Conservation (phyloP, 306 rosid genomes). For the Medicago ruthenica region DNA sequence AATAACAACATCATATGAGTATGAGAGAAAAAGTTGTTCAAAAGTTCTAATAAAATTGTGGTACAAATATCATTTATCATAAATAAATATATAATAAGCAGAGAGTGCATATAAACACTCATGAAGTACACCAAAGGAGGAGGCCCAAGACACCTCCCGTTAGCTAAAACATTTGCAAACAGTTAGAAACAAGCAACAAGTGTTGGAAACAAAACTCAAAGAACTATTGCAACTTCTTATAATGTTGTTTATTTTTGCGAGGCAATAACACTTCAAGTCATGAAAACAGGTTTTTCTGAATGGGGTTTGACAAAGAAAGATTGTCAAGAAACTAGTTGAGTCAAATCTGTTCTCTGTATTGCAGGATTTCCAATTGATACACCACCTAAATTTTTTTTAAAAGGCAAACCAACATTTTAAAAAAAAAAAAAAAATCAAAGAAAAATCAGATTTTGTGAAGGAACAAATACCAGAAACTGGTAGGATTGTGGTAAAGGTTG, state of each 20-base stretch:
- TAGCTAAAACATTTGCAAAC: too few species aligned
- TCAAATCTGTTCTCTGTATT: conserved; percentile 60
- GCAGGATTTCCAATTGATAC: conserved; percentile 46
- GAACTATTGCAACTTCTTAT: conserved; percentile 41
- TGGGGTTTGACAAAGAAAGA: conserved; percentile 56
- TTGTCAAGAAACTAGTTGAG: conserved; percentile 65
- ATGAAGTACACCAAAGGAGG: too few species aligned
- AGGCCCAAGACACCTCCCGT: too few species aligned
- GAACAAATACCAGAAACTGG: conserved; percentile 55
- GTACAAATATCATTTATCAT: too few species aligned
- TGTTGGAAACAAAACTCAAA: conserved; percentile 39
- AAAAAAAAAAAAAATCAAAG: conserved; percentile 72
- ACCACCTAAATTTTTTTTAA: conserved; percentile 48
- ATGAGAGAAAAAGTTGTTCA: too few species aligned
- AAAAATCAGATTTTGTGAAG: too few species aligned
- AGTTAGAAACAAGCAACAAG: too few species aligned
- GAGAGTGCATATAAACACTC: too few species aligned
- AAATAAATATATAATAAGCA: too few species aligned
- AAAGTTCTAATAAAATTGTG: too few species aligned
- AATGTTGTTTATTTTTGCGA: conserved; percentile 62
- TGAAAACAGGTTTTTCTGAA: conserved; percentile 61
- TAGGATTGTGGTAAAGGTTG: conserved; percentile 61
- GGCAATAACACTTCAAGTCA: conserved; percentile 36
- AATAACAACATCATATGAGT: too few species aligned
- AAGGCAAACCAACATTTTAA: conserved; percentile 45